A percentile compares a stretch with the other conserved stretches of the same genome.
Conservation (phyloP, 306 rosid species). For the Vigna unguiculata region DNA sequence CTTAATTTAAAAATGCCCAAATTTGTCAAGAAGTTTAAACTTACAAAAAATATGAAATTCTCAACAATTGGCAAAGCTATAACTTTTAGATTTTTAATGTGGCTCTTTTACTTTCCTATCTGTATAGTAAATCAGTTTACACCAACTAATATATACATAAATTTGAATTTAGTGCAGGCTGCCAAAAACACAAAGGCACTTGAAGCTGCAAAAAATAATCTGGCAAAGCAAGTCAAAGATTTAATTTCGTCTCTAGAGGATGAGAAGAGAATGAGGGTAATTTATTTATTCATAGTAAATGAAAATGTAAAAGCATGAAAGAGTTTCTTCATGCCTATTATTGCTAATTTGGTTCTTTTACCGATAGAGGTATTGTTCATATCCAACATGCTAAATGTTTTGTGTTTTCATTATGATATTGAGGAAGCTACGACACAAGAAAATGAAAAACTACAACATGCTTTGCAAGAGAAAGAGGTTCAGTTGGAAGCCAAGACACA, state of each 20-base stretch:
- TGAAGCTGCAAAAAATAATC: conserved; percentile 78
- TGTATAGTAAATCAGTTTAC: too few relatives aligned
- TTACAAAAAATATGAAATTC: too few relatives aligned
- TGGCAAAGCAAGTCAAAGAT: conserved; percentile 90
- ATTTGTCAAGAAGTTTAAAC: too few relatives aligned
- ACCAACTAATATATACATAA: neutral
- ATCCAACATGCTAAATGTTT: conserved; percentile 40
- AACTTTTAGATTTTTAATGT: too few relatives aligned
- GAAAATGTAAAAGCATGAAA: conserved; percentile 20
- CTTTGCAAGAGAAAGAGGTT: conserved; percentile 47
- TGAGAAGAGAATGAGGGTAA: conserved; percentile 88
- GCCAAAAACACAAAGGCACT: conserved; percentile 93
- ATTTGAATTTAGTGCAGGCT: conserved; percentile 58
- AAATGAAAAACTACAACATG: neutral
- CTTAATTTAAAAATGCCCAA: too few relatives aligned
- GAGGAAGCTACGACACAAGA: conserved; percentile 61
- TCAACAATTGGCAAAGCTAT: too few relatives aligned
- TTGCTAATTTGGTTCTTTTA: neutral
- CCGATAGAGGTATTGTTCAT: too few relatives aligned
- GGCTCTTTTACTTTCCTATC: too few relatives aligned
- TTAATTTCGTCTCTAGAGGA: conserved; percentile 64
- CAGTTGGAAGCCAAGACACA: conserved; percentile 11
- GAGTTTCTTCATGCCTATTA: conserved; percentile 2
- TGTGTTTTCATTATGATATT: conserved; percentile 43
- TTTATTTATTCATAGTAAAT: conserved; percentile 25